These are phyloP conservation scores for Garcileccinum viscosum DNA, from an alignment of 1,284 basidiomycete genomes.

Conservation along the genomic window DNA sequence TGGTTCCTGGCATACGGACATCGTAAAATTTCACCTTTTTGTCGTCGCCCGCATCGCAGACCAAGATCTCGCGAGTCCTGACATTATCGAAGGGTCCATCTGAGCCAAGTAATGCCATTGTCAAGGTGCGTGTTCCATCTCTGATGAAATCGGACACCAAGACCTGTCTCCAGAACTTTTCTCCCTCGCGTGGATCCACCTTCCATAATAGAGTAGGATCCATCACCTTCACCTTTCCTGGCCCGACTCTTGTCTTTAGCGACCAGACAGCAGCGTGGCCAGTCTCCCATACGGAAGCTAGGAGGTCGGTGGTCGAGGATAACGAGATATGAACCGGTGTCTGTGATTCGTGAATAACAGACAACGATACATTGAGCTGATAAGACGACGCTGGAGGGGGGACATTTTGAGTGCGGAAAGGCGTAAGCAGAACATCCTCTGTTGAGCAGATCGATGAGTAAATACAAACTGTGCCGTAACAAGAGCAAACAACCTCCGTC, in stretches of 20 bases:
- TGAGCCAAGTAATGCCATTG: slow-evolving; percentile 29
- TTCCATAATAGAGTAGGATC: slow-evolving; percentile 63
- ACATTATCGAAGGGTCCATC: slow-evolving; percentile 25
- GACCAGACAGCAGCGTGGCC: slow-evolving; percentile 73
- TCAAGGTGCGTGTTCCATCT: slow-evolving; percentile 12
- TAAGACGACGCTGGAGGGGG: slow-evolving; percentile 94
- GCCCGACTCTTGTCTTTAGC: slow-evolving; percentile 65
- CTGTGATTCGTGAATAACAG: slow-evolving; percentile 7
- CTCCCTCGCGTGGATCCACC: slow-evolving; percentile 37
- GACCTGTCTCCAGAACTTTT: slow-evolving; percentile 46
- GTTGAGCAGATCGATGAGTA: slow-evolving; percentile 7
- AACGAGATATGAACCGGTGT: slow-evolving; percentile 74
- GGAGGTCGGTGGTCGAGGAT: slow-evolving; percentile 59
- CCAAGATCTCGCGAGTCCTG: slow-evolving; percentile 23
- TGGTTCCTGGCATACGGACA: slow-evolving; percentile 39
- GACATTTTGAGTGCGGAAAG: slow-evolving; percentile 92
- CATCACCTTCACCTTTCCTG: slow-evolving; percentile 69
- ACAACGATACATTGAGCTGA: slow-evolving; percentile 53
- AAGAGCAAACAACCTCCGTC: slow-evolving; percentile 76
- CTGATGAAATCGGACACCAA: slow-evolving; percentile 32
- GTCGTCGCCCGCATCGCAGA: not conserved
- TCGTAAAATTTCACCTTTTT: slow-evolving; percentile 12
- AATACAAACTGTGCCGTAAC: slow-evolving; percentile 43
- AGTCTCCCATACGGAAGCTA: slow-evolving; percentile 74
- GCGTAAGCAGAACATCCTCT: slow-evolving; percentile 86